Evolutionary conservation across 2,329 filamentous ascomycete genomes (phyloP), one percentile per base, ranked within the genome.

Genomic region (Exophiala bonariae): DNA sequence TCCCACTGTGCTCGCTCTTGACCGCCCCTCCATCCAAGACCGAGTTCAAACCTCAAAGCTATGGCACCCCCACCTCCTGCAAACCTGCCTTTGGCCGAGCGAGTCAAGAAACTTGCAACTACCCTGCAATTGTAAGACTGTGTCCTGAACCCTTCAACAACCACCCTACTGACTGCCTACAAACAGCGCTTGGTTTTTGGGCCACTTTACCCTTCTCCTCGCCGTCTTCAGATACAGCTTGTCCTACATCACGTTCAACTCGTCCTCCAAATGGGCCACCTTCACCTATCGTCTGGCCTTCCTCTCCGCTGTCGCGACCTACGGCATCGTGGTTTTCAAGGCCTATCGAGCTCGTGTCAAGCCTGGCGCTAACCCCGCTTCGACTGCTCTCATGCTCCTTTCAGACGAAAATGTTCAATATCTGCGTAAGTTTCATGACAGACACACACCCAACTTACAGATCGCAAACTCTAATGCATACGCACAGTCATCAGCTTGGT

Each of bases 271-370:
- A 65, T 82, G 83, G 76, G 91, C 92, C 38, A 78, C 81, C 58
- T 84, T 93, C 69, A 86, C 86, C 47, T 99, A 99, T 76, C 91
- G 93, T 62, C 81, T 86, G 44, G 88, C 91, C 48, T 99, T 99
- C 68, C 59, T 96, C 60, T 85, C 91, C 2, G 93, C 93, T 4
- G 89, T 90, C 38, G 82, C 83, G 40, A 97, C 93, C 9, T 99
- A 99, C 70, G 92, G 93, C 58, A 97, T 99, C 59, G 93, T 99
- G 40, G 92, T 99, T 54, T 97, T 96, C 80, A 99, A 99, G 82
- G 91, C 89, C 49, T 89, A 91, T 76, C 85, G 91, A 58, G 89
- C 91, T 60, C 86, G 89, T 59, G 80, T 87, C 61, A 87, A 89
- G 79, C 46, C 52, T 11, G 49, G 52, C 31, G 48, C 45, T 32